Evolutionary conservation across 768 basidiomycete genomes (phyloP).

Genomic region (Auricularia cornea): DNA sequence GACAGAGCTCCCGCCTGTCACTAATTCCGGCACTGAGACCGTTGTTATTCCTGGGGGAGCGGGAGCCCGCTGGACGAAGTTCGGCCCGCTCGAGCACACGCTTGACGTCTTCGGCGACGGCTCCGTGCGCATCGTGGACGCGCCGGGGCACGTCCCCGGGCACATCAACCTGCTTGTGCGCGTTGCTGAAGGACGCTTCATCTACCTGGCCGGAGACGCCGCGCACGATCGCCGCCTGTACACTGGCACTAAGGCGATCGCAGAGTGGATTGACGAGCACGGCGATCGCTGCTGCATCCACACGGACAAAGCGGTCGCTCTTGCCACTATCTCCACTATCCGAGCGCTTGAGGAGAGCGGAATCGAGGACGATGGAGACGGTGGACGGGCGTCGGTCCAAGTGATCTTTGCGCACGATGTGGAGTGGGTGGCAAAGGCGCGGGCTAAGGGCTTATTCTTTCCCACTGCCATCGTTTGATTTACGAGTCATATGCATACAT

Average conservation of each 20-base stretch:
- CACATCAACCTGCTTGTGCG: constrained; percentile 49
- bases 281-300: too few species aligned
- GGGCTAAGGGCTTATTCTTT: too few species aligned
- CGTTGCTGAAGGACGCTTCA: constrained; percentile 46
- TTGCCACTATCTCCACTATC: too few species aligned
- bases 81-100: constrained; percentile 44
- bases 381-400: too few species aligned
- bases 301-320: too few species aligned
- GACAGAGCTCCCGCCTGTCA: constrained; percentile 22
- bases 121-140: constrained; percentile 48
- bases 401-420: too few species aligned
- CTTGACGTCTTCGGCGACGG: constrained; percentile 51
- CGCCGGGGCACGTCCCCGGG: constrained; percentile 48
- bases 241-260: constrained; percentile 35
- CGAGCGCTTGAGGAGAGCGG: too few species aligned
- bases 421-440: too few species aligned
- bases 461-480: too few species aligned
- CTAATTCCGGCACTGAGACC: too few species aligned
- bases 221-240: constrained; percentile 48
- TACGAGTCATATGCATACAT: too few species aligned
- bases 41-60: constrained; percentile 17
- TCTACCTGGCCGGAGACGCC: constrained; percentile 47
- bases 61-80: constrained; percentile 21
- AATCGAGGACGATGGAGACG: too few species aligned
- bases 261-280: constrained; percentile 3